phyloP scores from a whole-genome alignment of 2,329 filamentous ascomycete species.

The Colletotrichum euphorbiae region DNA sequence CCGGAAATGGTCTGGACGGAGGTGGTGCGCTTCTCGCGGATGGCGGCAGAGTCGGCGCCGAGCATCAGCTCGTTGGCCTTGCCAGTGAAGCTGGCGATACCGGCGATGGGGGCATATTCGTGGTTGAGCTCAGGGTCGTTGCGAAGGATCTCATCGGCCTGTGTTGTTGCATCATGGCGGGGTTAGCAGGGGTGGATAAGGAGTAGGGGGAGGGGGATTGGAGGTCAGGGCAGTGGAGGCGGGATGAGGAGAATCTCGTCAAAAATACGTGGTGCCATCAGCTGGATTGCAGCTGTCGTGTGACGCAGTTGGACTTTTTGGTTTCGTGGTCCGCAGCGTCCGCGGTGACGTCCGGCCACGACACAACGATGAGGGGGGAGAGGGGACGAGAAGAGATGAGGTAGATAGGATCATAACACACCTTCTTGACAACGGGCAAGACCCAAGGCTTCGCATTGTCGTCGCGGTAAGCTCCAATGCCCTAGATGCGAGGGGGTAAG shows the following conservation, averaged over 20 bases:
- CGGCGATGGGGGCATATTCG: constrained; percentile 97
- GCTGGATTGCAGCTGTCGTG: constrained; percentile 15
- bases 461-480: constrained; percentile 93
- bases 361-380: background rate
- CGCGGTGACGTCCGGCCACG: background rate
- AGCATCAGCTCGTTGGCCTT: constrained; percentile 93
- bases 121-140: constrained; percentile 93
- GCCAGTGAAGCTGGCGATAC: constrained; percentile 84
- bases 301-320: constrained; percentile 31
- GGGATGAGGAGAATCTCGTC: constrained; percentile 21
- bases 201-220: constrained; percentile 3
- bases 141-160: constrained; percentile 92
- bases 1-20: constrained; percentile 97
- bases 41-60: constrained; percentile 81
- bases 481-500: constrained; percentile 51
- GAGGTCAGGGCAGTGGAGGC: background rate
- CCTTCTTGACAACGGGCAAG: constrained; percentile 95
- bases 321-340: constrained; percentile 6
- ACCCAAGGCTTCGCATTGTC: constrained; percentile 98
- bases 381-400: background rate
- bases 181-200: constrained; percentile 34
- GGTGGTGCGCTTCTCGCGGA: constrained; percentile 82
- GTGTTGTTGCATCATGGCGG: constrained; percentile 42
- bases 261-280: constrained; percentile 15
- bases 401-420: constrained; percentile 54